These are phyloP conservation scores for Posidonia australis DNA, from an alignment of 106 monocot genomes.

Conservation along the genomic window DNA sequence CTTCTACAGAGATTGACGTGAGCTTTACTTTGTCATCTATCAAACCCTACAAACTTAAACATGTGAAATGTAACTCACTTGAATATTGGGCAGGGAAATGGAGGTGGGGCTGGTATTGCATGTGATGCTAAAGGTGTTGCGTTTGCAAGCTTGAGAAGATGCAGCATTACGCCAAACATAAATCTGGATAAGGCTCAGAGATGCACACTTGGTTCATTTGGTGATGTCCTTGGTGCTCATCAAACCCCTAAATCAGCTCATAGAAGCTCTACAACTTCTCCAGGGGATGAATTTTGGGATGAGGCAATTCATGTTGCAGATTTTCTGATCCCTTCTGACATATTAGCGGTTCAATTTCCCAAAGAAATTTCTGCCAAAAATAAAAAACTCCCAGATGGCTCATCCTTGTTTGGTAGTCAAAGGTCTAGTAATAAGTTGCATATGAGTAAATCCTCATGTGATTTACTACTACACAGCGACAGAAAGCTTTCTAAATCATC, in stretches of 20 bases:
- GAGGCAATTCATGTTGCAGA: conserved; percentile 95
- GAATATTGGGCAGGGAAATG: conserved; percentile 13
- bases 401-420: not conserved
- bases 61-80: not conserved
- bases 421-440: conserved; percentile 16
- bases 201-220: conserved; percentile 13
- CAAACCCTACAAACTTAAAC: not conserved
- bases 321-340: conserved; percentile 27
- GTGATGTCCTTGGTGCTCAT: not conserved
- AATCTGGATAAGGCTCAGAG: conserved; percentile 14
- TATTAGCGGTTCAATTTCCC: conserved; percentile 7
- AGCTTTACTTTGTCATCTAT: not conserved
- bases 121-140: conserved; percentile 3
- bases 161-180: conserved; percentile 37
- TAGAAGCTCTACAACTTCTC: conserved; percentile 63
- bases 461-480: conserved; percentile 9
- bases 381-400: not conserved
- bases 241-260: conserved; percentile 55
- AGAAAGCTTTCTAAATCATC: conserved; percentile 9
- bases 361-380: not conserved
- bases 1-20: conserved; percentile 3
- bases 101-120: not conserved
- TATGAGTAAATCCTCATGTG: conserved; percentile 25
- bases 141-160: conserved; percentile 36
- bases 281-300: conserved; percentile 96